These are phyloP conservation scores for Avicennia marina DNA, from an alignment of 257 asterid genomes.

Conservation along the genomic window DNA sequence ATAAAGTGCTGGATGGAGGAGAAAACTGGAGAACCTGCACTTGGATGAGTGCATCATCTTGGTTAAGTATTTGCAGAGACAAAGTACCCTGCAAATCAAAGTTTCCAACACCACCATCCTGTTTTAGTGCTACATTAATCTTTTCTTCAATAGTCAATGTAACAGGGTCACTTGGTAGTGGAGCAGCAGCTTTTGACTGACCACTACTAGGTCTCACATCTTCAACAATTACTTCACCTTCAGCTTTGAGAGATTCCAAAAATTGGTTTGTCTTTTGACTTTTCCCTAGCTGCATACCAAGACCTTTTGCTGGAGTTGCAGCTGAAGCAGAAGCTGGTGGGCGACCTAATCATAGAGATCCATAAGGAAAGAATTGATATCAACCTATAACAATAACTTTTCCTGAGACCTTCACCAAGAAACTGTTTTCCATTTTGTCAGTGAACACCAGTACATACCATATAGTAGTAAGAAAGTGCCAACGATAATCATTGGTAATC, in stretches of 20 bases:
- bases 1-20: not conserved
- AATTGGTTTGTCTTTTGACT: conserved; percentile 75
- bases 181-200: conserved; percentile 63
- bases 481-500: no score
- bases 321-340: conserved; percentile 71
- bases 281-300: conserved; percentile 90
- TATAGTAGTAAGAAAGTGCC: no score
- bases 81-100: conserved; percentile 85
- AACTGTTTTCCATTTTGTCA: no score
- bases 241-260: conserved; percentile 87
- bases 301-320: conserved; percentile 81
- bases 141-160: conserved; percentile 83
- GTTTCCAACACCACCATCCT: conserved; percentile 82
- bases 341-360: conserved; percentile 51
- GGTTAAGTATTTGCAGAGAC: conserved; percentile 78
- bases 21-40: conserved; percentile 62
- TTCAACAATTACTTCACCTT: conserved; percentile 82
- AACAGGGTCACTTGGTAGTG: conserved; percentile 80
- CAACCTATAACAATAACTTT: no score
- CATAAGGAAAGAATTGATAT: no score
- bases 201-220: conserved; percentile 77
- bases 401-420: no score
- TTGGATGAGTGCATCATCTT: conserved; percentile 83
- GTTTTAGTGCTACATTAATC: conserved; percentile 62
- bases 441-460: no score